phyloP scores from a whole-genome alignment of 805 yeast genomes.

The Schwanniomyces sp. region DNA sequence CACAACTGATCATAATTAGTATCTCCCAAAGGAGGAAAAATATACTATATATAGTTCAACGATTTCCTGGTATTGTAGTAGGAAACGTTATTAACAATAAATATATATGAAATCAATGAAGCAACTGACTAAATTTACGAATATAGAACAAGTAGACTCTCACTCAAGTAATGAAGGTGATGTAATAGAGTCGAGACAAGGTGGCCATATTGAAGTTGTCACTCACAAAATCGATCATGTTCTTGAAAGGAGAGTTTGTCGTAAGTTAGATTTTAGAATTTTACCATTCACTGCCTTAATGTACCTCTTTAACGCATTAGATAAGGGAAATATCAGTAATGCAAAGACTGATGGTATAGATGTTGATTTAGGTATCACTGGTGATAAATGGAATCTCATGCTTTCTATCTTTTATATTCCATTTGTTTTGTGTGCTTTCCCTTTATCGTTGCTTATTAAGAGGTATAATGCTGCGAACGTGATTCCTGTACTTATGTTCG shows the following conservation, averaged over 20 bases:
- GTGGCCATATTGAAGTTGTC: constrained; percentile 1
- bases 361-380: constrained; percentile 38
- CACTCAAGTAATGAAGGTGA: not conserved
- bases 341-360: constrained; percentile 50
- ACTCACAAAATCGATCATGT: constrained; percentile 12
- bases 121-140: not conserved
- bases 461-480: constrained; percentile 43
- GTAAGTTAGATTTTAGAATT: constrained; percentile 44
- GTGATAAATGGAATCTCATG: constrained; percentile 45
- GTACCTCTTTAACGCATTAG: constrained; percentile 50
- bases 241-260: constrained; percentile 29
- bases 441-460: constrained; percentile 41
- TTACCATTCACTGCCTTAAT: constrained; percentile 45
- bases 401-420: constrained; percentile 47
- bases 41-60: not conserved
- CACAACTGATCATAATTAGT: not conserved
- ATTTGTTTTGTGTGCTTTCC: constrained; percentile 46
- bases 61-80: not conserved
- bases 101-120: not conserved
- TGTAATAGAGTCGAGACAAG: not conserved
- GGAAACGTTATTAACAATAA: not conserved
- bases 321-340: constrained; percentile 49
- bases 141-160: not conserved
- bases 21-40: not conserved
- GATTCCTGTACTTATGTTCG: constrained; percentile 44